A percentile compares a stretch with the other conserved stretches of the same genome.
Conservation (phyloP, 208 protist genomes). For the Acanthamoeba sp. region DNA sequence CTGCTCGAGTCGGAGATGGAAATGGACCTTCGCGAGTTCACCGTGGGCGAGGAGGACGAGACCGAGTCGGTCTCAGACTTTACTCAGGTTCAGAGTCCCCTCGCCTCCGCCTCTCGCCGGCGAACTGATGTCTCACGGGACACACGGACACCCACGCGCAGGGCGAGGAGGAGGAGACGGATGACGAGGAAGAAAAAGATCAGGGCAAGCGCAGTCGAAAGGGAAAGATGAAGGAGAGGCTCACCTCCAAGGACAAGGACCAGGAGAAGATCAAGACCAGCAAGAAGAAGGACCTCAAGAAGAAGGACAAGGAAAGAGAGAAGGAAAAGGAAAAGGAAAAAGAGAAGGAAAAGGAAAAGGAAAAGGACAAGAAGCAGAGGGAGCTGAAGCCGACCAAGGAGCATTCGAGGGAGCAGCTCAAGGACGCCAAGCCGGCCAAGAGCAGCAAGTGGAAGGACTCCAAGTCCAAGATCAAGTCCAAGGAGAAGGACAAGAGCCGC, state of each 20-base stretch:
- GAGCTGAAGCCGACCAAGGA: slow-evolving; percentile 28
- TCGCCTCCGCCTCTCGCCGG: no score
- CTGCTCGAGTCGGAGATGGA: slow-evolving; percentile 54
- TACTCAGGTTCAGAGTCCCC: no score
- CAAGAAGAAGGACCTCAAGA: not conserved
- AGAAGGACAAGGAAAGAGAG: not conserved
- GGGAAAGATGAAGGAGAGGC: not conserved
- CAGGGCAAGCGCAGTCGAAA: not conserved
- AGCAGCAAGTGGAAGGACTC: slow-evolving; percentile 56
- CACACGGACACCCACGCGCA: not conserved
- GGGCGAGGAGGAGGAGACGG: slow-evolving; percentile 45
- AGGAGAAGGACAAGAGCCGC: slow-evolving; percentile 52
- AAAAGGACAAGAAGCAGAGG: slow-evolving; percentile 47
- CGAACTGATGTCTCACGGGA: no score
- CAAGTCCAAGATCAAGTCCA: slow-evolving; percentile 38
- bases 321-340: slow-evolving; percentile 58
- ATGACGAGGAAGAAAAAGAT: slow-evolving; percentile 25
- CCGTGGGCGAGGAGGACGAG: slow-evolving; percentile 49
- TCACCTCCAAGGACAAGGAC: slow-evolving; percentile 10
- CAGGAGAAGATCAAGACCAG: not conserved
- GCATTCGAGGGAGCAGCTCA: slow-evolving; percentile 6
- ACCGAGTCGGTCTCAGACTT: slow-evolving; percentile 57
- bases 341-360: slow-evolving; percentile 46
- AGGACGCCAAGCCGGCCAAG: slow-evolving; percentile 2
- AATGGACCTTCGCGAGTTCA: slow-evolving; percentile 59